phyloP scores from a whole-genome alignment of 2,329 filamentous ascomycete species.

The Curvularia sp. region DNA sequence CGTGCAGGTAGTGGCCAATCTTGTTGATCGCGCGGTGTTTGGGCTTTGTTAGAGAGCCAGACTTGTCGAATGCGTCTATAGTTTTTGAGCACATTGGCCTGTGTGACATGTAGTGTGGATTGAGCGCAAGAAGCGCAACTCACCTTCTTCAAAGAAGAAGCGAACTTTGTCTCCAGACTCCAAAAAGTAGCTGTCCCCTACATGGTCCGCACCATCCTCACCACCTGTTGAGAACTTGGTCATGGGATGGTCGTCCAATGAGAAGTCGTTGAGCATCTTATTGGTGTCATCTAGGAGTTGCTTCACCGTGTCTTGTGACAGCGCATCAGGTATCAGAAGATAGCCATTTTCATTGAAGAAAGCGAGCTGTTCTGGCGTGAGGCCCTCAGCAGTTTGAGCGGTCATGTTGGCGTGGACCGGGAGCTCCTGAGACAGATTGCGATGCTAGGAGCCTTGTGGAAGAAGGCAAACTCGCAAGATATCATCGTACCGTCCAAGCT shows the following conservation, averaged over 20 bases:
- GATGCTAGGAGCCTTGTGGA: background rate
- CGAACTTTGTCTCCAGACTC: conserved; percentile 87
- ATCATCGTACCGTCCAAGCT: conserved; percentile 1
- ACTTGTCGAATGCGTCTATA: conserved; percentile 74
- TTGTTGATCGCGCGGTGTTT: conserved; percentile 85
- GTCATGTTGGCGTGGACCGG: conserved; percentile 22
- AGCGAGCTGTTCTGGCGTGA: conserved; percentile 74
- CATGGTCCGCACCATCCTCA: conserved; percentile 71
- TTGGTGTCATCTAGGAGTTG: conserved; percentile 77
- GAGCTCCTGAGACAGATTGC: background rate
- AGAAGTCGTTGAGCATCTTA: conserved; percentile 75
- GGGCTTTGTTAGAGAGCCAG: conserved; percentile 73
- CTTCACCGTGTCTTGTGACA: conserved; percentile 69
- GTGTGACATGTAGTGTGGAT: background rate
- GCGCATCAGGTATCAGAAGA: conserved; percentile 81
- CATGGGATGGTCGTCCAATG: conserved; percentile 84
- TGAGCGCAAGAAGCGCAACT: background rate
- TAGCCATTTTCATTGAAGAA: conserved; percentile 86
- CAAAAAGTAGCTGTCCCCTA: conserved; percentile 95
- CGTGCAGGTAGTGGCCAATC: conserved; percentile 61
- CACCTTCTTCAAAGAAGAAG: conserved; percentile 92
- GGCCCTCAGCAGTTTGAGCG: conserved; percentile 55
- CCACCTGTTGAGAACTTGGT: conserved; percentile 91
- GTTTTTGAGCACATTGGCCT: background rate
- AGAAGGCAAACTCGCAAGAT: background rate